Conservation (phyloP, 495 filamentous ascomycete species). For the Terfezia boudieri region DNA sequence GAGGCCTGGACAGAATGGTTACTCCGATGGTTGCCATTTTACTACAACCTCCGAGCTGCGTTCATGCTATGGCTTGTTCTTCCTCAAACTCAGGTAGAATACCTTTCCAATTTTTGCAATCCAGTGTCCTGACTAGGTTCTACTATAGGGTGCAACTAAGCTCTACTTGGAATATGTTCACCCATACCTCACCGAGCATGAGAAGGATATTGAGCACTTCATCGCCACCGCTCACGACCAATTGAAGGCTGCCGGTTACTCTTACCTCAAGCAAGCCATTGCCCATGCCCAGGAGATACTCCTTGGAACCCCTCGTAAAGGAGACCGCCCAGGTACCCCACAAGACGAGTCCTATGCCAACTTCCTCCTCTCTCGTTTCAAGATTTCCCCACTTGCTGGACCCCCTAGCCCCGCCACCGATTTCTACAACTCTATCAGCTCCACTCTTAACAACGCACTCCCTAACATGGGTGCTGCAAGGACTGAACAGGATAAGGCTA, state of each 20-base stretch:
- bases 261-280: constrained; percentile 58
- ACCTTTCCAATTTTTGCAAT: not conserved
- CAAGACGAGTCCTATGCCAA: constrained; percentile 47
- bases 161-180: constrained; percentile 71
- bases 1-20: constrained; percentile 48
- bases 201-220: constrained; percentile 70
- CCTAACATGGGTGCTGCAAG: constrained; percentile 10
- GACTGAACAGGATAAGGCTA: constrained; percentile 12
- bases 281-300: constrained; percentile 47
- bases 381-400: constrained; percentile 35
- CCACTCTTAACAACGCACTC: constrained; percentile 24
- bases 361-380: constrained; percentile 62
- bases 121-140: not conserved
- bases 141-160: constrained; percentile 34
- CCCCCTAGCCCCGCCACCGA: constrained; percentile 30
- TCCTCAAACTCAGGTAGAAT: constrained; percentile 59
- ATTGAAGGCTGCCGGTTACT: constrained; percentile 51
- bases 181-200: constrained; percentile 72
- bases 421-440: constrained; percentile 53
- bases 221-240: constrained; percentile 65
- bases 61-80: constrained; percentile 89
- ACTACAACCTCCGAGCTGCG: constrained; percentile 68
- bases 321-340: constrained; percentile 26
- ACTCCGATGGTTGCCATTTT: constrained; percentile 59
- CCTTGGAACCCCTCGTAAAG: constrained; percentile 42